Base-by-base conservation (phyloP, 768 basidiomycete genomes). In the Trametes villosa region DNA sequence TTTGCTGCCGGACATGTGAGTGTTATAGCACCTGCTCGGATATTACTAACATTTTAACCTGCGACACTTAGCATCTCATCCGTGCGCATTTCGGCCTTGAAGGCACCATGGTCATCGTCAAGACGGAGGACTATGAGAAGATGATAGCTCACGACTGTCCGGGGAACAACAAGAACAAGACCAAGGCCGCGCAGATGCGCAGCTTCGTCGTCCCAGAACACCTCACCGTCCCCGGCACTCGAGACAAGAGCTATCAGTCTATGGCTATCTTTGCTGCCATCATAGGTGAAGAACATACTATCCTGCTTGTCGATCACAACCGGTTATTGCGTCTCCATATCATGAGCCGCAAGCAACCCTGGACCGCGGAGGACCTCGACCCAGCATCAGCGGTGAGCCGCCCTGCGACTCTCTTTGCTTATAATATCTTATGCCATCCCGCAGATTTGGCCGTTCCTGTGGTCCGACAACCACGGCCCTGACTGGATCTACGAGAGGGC, bases 181-280 rank as follows among this genome's bases (percentile, higher is more conserved):
- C 15, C 9, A 50, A 33, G 31, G 48, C 48, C 6, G 24, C 2
- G 30, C 30, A 50, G 13, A 50, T 50, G 48, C 12, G 31, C 15
- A 50, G 48, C 33, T 50, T 50, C n/a, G 48, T 34, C 18, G 48
- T 50, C 17, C 48, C 48, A 20, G 18, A n/a, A 20, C 31, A 42
- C 9, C 52, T 53, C 17, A 41, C 27, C 15, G 29, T 53, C 9
- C 38, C 36, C 4, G 52, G 40, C 5, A 40, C 52, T 3, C 52
- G 38, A 4, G 4, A 2, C 9, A 13, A 24, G 1, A 29, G 30
- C 7, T 1, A 17, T 22, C 52, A 41, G 11, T 26, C 24, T 7
- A 17, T 53, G 4, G 40, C 52, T 9, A 29, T 47, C 7, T 56
- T 56, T 12, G 54, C 54, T 2, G 54, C 54, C 3, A 27, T 56